phyloP scores from a whole-genome alignment of 371 early-diverging fungal genomes.

The Mortierella polycephala region DNA sequence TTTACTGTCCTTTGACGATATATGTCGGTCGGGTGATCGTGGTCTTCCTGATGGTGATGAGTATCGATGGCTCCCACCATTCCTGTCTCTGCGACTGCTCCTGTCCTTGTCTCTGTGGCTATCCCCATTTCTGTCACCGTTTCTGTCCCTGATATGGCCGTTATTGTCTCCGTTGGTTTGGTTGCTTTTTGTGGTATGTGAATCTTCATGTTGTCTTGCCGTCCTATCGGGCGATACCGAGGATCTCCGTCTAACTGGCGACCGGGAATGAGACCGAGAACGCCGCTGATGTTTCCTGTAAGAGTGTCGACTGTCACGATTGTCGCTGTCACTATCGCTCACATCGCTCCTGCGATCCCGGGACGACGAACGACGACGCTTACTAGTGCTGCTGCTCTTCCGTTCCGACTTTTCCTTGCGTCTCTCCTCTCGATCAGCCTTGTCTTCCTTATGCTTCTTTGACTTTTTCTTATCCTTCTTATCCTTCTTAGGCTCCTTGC shows the following conservation, averaged over 20 bases:
- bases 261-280: neutral
- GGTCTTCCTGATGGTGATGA: constrained; percentile 9
- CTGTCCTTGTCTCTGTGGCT: neutral
- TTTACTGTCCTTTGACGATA: constrained; percentile 4
- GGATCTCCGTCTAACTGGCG: neutral
- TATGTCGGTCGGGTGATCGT: constrained; percentile 14
- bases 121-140: too few relatives aligned
- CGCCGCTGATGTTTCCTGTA: constrained; percentile 25
- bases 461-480: constrained; percentile 31
- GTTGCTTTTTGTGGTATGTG: neutral
- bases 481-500: constrained; percentile 28
- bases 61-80: neutral
- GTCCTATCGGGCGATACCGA: constrained; percentile 8
- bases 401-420: constrained; percentile 24
- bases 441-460: constrained; percentile 33
- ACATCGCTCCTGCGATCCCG: constrained; percentile 7
- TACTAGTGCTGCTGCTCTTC: constrained; percentile 6
- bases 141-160: too few relatives aligned
- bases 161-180: neutral
- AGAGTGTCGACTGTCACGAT: constrained; percentile 4
- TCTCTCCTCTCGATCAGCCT: constrained; percentile 22
- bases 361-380: constrained; percentile 13
- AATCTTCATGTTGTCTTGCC: constrained; percentile 4
- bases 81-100: neutral
- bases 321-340: constrained; percentile 4